A percentile compares a stretch with the other conserved stretches of the same genome.
Conservation (phyloP, 139 green algal genomes). For the Ettlia oleoabundans region DNA sequence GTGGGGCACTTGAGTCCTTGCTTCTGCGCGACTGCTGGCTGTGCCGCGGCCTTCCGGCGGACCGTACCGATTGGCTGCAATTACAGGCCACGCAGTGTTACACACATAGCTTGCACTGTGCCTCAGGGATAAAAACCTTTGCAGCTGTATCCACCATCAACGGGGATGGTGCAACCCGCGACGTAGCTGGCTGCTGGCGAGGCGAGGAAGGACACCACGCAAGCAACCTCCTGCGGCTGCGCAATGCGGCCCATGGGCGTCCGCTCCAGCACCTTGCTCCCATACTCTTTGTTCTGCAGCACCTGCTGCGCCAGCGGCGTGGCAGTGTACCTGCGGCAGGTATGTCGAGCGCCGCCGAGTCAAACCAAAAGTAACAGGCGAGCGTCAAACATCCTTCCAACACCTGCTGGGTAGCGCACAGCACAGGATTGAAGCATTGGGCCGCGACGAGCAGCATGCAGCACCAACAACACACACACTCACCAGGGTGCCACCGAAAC, state of each 20-base stretch:
- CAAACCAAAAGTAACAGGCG: no score
- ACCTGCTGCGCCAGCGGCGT: constrained; percentile 74
- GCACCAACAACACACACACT: neutral
- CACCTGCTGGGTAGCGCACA: no score
- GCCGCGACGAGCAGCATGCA: no score
- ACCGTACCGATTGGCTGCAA: no score
- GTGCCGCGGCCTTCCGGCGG: no score
- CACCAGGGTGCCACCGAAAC: constrained; percentile 88
- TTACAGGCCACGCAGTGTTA: no score
- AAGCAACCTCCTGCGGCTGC: constrained; percentile 75
- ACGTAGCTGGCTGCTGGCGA: constrained; percentile 78
- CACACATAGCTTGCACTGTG: neutral
- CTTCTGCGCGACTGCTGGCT: no score
- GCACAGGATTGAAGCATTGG: no score
- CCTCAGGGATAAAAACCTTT: constrained; percentile 42
- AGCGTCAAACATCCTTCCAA: no score
- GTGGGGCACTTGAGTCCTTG: no score
- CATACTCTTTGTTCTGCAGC: constrained; percentile 57
- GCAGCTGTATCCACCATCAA: constrained; percentile 82
- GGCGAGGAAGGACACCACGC: constrained; percentile 72
- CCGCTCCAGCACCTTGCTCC: constrained; percentile 64
- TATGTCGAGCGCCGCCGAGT: neutral
- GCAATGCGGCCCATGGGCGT: constrained; percentile 85
- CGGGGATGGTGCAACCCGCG: constrained; percentile 80
- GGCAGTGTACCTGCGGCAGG: constrained; percentile 72